A percentile compares a stretch with the other conserved stretches of the same genome.
phyloP scores from a whole-genome alignment of 192 early-diverging fungal genomes.

The Backusella morwellensis region DNA sequence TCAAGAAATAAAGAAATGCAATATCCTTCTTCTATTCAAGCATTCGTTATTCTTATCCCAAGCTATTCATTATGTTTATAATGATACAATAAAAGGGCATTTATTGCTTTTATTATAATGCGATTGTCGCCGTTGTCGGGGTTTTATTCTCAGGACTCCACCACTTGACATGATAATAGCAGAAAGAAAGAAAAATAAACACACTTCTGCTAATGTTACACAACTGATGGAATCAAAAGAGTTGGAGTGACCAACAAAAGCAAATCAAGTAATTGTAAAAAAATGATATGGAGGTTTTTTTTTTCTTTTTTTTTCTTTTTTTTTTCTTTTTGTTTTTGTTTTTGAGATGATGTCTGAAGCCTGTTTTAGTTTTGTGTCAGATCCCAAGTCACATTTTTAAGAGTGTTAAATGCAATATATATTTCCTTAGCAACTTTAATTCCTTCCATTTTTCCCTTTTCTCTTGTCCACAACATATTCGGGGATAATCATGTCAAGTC shows the following conservation, averaged over 20 bases:
- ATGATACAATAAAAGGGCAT: no score
- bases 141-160: neutral
- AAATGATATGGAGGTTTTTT: conserved; percentile 4
- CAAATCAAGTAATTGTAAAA: no score
- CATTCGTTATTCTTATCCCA: neutral
- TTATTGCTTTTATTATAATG: neutral
- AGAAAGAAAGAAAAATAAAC: no score
- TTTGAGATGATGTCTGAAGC: neutral
- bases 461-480: no score
- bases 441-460: neutral
- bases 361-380: neutral
- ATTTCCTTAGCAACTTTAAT: neutral
- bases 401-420: neutral
- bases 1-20: neutral
- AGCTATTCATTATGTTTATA: neutral
- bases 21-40: no score
- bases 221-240: no score
- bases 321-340: neutral
- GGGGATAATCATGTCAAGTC: neutral
- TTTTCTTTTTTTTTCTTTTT: no score
- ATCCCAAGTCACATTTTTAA: neutral
- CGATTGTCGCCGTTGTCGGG: neutral
- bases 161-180: no score
- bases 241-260: no score
- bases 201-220: no score